Evolutionary conservation across 768 basidiomycete genomes (phyloP), one percentile per base, ranked within the genome.

Genomic region (Tulasnella sp.): DNA sequence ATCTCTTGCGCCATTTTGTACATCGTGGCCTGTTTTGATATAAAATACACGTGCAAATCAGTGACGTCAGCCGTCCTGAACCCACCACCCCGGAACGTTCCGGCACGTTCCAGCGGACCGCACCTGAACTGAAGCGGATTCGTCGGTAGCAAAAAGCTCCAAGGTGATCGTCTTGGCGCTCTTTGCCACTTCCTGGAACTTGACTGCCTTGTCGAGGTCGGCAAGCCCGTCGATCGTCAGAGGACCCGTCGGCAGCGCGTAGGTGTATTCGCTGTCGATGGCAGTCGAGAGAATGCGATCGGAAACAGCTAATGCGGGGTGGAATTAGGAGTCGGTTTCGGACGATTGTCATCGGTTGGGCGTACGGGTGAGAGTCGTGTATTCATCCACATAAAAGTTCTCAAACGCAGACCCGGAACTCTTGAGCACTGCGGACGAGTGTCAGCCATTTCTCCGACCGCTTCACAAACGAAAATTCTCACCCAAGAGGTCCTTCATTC

Each of bases 251-350:
- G 73, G 83, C 81, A 69, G 86, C 80, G 9, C 88, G 84, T 95
- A 94, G 1, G 87, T 89, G 85, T 96, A 97, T 1, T 86, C 85
- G 34, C 96, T 88, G 82, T 97, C 94, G 79, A 99, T 88, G 6
- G 94, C 90, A 2, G 97, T 98, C 24, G 93, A 94, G 87, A 99
- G 93, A 83, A 98, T 93, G 12, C 97, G 90, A 82, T 99, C 97
- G 83, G 92, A 86, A 69, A 97, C 96, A 82, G 94, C 87, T 85
- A 82, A 69, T 58, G 58, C 8, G 22, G 1, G 58, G 22, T 7
- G 58, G 7, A 8, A 28, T 60, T 24, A 60, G 73, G 24, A 60
- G 8, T 60, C 58, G 3, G 14, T 18, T 24, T 60, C 18, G 7
- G 34, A 37, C 31, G 18, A 8, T 12, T 73, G 24, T 12, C 9